phyloP scores from a whole-genome alignment of 805 yeast genomes.

The Hanseniaspora jakobsenii region DNA sequence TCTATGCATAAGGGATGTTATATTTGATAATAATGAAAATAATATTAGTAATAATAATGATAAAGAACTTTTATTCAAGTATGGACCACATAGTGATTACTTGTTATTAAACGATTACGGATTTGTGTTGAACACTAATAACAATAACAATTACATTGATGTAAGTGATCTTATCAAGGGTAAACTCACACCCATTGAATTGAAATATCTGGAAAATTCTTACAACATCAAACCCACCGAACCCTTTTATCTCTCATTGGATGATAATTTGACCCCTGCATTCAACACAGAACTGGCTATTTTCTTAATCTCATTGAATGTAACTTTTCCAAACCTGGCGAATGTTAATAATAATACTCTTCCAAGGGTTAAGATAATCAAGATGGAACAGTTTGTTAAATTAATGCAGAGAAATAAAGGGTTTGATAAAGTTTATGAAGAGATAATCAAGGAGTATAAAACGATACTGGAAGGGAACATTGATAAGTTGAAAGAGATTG shows the following conservation, averaged over 20 bases:
- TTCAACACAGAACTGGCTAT: constrained; percentile 6
- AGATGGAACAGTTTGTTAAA: not conserved
- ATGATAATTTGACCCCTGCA: not conserved
- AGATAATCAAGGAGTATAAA: not conserved
- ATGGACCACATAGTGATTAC: constrained; percentile 83
- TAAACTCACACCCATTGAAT: not conserved
- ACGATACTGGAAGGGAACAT: not conserved
- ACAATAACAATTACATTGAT: constrained; percentile 63
- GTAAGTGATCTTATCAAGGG: constrained; percentile 28
- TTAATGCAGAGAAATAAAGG: not conserved
- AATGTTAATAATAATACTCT: not conserved
- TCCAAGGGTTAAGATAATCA: constrained; percentile 7
- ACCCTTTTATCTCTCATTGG: not conserved
- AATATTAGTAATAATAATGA: constrained; percentile 26
- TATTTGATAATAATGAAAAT: too few relatives aligned
- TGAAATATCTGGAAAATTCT: not conserved
- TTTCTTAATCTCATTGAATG: constrained; percentile 2
- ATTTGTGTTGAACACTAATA: constrained; percentile 41
- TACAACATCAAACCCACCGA: not conserved
- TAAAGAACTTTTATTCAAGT: constrained; percentile 56
- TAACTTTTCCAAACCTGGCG: constrained; percentile 3
- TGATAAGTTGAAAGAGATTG: not conserved
- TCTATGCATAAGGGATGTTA: not conserved
- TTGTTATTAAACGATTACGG: constrained; percentile 81
- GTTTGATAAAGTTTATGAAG: not conserved